Conservation (phyloP, 768 basidiomycete species). For the Chalciporus chontae region DNA sequence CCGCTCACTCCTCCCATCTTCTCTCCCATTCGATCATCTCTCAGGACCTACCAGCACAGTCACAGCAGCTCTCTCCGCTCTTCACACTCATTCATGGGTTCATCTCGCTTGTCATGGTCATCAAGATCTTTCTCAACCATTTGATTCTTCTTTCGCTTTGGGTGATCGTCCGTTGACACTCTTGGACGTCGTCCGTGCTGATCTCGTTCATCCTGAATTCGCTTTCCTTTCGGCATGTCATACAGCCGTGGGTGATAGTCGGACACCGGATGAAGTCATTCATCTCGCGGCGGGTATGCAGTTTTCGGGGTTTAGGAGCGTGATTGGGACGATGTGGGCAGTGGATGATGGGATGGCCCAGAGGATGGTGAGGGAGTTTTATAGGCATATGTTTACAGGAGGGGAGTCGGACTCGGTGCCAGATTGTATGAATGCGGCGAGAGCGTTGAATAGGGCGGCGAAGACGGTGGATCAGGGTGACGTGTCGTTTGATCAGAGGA, state of each 20-base stretch:
- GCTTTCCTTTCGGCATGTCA: constrained; percentile 36
- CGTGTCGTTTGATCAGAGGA: constrained; percentile 24
- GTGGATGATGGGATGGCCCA: constrained; percentile 25
- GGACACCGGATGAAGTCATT: constrained; percentile 31
- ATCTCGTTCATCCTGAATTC: constrained; percentile 19
- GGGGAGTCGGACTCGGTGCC: neutral
- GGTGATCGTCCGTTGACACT: constrained; percentile 20
- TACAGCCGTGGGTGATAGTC: constrained; percentile 21
- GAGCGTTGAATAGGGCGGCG: constrained; percentile 18
- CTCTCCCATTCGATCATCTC: constrained; percentile 13
- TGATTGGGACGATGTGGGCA: constrained; percentile 35
- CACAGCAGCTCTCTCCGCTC: constrained; percentile 8
- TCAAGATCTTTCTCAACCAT: constrained; percentile 20
- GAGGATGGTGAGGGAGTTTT: constrained; percentile 23
- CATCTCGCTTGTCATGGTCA: constrained; percentile 33
- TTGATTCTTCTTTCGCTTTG: constrained; percentile 25
- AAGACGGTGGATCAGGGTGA: constrained; percentile 17
- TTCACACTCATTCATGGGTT: constrained; percentile 23
- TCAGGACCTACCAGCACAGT: constrained; percentile 12
- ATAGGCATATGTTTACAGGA: constrained; percentile 15
- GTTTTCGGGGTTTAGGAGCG: constrained; percentile 33
- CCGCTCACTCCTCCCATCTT: constrained; percentile 11
- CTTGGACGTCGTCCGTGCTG: constrained; percentile 20
- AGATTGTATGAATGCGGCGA: constrained; percentile 19
- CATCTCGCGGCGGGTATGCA: constrained; percentile 36